Evolutionary conservation across 441 rosid genomes (phyloP), one percentile per base, ranked within the genome.

Genomic region (Macaranga tanarius): DNA sequence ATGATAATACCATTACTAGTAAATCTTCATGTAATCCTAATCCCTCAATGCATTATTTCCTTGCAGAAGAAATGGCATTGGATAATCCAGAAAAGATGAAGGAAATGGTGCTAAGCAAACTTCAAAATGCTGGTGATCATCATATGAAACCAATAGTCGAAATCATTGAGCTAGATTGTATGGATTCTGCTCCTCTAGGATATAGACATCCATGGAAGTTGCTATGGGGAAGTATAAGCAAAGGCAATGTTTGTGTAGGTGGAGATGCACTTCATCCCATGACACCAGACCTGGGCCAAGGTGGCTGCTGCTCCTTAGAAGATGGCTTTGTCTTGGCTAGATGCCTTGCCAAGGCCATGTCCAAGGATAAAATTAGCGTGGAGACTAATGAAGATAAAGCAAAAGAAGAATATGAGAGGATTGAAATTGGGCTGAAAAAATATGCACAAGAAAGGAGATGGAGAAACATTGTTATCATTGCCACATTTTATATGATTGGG

Each of bases 281-380:
- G 95, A 90, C 90, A 17, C 92, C 96, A 13, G 93, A 90, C 68
- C 64, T 88, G 0, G 92, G 87, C 55, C 92, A 85, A 79, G 95
- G 92, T 0, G 93, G 92, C 47, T 88, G 90, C 72, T 71, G 85
- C 1, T 91, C 95, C 61, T 70, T 88, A 73, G 95, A 92, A 79
- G 97, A 89, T 56, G 84, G 87, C 3, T 19, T 61, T 17, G 65
- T 61, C 65, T 31, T 61, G 25, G 50, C 50, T 45, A 8, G 50
- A 12, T 45, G 50, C 15, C 50, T 45, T 12, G 50, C 50, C 10
- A 12, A 45, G 15, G 50, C 50, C 10, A 3, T 45, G 10, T 38
- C 42, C 42, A 38, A n/a, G n/a, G n/a, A n/a, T n/a, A n/a, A n/a
- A n/a, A n/a, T n/a, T n/a, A n/a, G n/a, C n/a, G n/a, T n/a, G n/a